Percentiles rank a stretch among this genome's conserved stretches.
Conservation (phyloP, 2,329 filamentous ascomycete genomes). For the Drechslerella coelobrocha region DNA sequence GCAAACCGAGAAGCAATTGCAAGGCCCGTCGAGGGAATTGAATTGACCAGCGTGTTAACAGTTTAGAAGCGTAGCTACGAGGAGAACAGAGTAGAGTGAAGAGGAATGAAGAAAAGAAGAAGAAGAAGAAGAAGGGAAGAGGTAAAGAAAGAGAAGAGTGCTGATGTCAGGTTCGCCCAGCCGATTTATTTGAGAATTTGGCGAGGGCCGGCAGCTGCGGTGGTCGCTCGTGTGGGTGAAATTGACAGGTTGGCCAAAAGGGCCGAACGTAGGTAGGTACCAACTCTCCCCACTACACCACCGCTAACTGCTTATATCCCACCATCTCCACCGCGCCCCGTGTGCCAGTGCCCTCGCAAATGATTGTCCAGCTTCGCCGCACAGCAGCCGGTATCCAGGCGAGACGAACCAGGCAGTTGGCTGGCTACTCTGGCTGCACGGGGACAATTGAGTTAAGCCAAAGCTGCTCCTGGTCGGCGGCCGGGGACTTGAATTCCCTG, state of each 20-base stretch:
- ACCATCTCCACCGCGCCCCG: no score
- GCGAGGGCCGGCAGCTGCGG: background rate
- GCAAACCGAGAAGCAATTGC: slow-evolving; percentile 17
- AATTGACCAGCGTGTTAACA: slow-evolving; percentile 36
- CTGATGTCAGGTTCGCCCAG: slow-evolving; percentile 17
- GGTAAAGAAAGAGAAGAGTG: slow-evolving; percentile 7
- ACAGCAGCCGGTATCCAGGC: background rate
- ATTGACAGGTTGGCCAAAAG: slow-evolving; percentile 46
- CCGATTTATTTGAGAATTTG: slow-evolving; percentile 33
- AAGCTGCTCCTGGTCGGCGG: background rate
- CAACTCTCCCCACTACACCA: slow-evolving; percentile 2
- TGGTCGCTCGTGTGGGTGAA: slow-evolving; percentile 35
- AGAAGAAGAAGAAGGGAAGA: slow-evolving; percentile 13
- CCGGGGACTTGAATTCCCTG: background rate
- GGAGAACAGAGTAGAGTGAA: background rate
- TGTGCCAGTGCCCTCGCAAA: no score
- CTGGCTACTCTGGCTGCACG: background rate
- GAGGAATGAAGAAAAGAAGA: background rate
- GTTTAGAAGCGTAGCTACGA: background rate
- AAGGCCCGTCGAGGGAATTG: slow-evolving; percentile 9
- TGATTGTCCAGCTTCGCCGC: no score
- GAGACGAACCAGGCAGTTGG: background rate
- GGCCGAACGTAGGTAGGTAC: background rate
- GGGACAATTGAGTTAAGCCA: background rate
- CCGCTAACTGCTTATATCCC: no score